Evolutionary conservation across 2,329 filamentous ascomycete species (phyloP), one percentile per base, ranked within the genome.

Genomic region (Ophiostoma tasmaniense): DNA sequence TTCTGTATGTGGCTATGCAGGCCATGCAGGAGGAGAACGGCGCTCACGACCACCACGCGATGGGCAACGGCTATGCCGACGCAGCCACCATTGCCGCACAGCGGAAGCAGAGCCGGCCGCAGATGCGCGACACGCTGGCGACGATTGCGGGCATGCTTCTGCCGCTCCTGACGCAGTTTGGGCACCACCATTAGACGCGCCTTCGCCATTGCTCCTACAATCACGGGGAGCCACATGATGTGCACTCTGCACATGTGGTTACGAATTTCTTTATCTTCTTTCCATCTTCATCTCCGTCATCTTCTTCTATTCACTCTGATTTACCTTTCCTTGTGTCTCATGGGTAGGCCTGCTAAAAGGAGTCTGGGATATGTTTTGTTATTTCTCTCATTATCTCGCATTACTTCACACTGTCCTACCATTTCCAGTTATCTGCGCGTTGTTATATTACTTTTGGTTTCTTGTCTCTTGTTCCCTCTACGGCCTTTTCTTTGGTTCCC

Each of bases 1-100:
- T 99, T 76, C 79, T 99, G 90, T 97, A 98, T 76, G 95, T 99
- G 61, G 95, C 95, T 0, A 97, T 98, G 93, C 95, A 99, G 76
- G 93, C 93, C 0, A 97, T 98, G 92, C 91, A 96, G 76, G 93
- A 97, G 75, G 86, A 89, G 28, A 81, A 82, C 67, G 78, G 80
- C 67, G 30, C 33, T 6, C 83, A 88, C 72, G 81, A 87, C n/a
- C 81, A 85, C 69, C 78, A 81, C 67, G 74, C 78, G 5, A 75
- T 69, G 20, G 64, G 79, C 45, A 87, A 89, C 71, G 84, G 87
- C 67, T 87, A 86, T 75, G 74, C 80, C 7, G 86, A 89, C 25
- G 79, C 79, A 2, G 78, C 76, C 65, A 74, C 77, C 20, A 33
- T 71, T 59, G 69, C 77, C 45, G 74, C 80, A 55, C 82, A 85